Evolutionary conservation across 345 rosid genomes (phyloP).

Genomic region (Hibiscus tridactylites): DNA sequence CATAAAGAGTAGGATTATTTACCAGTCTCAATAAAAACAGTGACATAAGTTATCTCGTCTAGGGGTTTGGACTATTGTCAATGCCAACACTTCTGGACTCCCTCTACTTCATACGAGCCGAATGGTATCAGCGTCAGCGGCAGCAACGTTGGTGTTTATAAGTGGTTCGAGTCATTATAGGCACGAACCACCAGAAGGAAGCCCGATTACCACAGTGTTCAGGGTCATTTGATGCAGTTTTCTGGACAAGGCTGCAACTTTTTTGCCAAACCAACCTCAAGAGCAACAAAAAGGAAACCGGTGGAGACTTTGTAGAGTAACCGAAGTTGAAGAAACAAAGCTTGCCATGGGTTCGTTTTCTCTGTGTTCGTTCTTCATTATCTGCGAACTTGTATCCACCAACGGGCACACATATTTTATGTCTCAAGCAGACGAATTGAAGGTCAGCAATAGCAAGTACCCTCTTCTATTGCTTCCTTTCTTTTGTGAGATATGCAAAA

Average conservation of each 20-base stretch:
- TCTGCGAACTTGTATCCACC: constrained; percentile 25
- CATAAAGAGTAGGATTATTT: too few species aligned
- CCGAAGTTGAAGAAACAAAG: constrained; percentile 36
- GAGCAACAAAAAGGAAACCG: constrained; percentile 14
- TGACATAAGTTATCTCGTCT: background rate
- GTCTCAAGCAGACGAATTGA: constrained; percentile 29
- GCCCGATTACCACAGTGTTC: constrained; percentile 25
- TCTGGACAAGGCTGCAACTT: constrained; percentile 32
- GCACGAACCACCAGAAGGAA: constrained; percentile 17
- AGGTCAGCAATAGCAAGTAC: constrained; percentile 15
- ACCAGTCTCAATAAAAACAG: too few species aligned
- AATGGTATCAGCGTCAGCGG: constrained; percentile 12
- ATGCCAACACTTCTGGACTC: constrained; percentile 14
- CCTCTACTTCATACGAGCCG: constrained; percentile 10
- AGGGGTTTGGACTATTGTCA: constrained; percentile 15
- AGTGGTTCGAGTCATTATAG: constrained; percentile 18
- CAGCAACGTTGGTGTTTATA: constrained; percentile 29
- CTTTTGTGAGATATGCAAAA: background rate
- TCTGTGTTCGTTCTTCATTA: constrained; percentile 21
- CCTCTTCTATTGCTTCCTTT: constrained; percentile 29
- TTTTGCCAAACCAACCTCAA: constrained; percentile 18
- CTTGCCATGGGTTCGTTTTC: constrained; percentile 20
- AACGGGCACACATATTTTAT: constrained; percentile 32
- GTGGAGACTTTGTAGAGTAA: constrained; percentile 38
- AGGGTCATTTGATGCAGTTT: constrained; percentile 19